Base-by-base conservation (phyloP, 306 rosid genomes). In the Vachellia collinsii region DNA sequence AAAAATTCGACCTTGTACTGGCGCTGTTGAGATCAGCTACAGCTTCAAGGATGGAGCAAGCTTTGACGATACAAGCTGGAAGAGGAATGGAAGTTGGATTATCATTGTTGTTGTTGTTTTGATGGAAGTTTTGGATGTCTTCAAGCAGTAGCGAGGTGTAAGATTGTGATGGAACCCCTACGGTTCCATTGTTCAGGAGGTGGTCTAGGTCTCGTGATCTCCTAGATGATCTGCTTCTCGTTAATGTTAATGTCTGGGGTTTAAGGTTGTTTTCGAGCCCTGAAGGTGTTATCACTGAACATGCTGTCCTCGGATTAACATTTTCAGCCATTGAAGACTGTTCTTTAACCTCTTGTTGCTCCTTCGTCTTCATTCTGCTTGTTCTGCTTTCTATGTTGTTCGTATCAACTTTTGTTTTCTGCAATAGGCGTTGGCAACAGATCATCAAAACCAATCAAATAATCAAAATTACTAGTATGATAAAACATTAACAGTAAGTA, bases 51-150 rank as follows among this genome's bases (percentile, higher is more conserved):
- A 95, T 93, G 50, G 98, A 90, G 82, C 98, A 95, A 76, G 96
- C 99, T 83, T 93, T 93, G 78, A 92, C 84, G 68, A 95, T 94
- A 83, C 98, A 93, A 59, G 88, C 86, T 3, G 99, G 99, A 64
- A 95, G 92, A 19, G 97, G 71, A 46, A 91, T 89, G 13, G 85
- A 83, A 77, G 84, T 71, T 34, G 91, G 23, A 38, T n/a, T 77
- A 87, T 1, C 39, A 8, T 17, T 67, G 29, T 39, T 67, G 48
- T 38, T 91, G 46, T 38, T 91, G 89, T 91, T 93, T 74, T 93
- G 98, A 86, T 95, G 99, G 87, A 95, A 93, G 72, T 91, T 93
- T 36, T 95, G 93, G 77, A 95, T 95, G 86, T 95, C 99, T 84
- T 91, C 88, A 37, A 95, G 95, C 78, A 95, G 83, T 20, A 93